These are phyloP conservation scores for Leptodermis oblonga DNA, from an alignment of 257 asterid species.

Conservation along the genomic window DNA sequence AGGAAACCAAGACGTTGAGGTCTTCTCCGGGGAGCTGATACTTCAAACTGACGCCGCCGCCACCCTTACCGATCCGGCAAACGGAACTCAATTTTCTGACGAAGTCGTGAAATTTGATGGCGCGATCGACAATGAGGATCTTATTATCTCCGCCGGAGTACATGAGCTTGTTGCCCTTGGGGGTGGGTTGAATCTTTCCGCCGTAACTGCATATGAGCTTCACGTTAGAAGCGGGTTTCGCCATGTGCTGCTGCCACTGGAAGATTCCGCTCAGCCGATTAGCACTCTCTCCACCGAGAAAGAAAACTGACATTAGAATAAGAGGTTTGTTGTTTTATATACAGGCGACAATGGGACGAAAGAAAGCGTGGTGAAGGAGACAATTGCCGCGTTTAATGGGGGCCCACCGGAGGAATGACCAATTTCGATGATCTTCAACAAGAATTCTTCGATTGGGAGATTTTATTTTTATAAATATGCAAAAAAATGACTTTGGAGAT, in stretches of 20 bases:
- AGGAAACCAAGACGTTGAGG: conserved; percentile 55
- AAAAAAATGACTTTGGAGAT: no score
- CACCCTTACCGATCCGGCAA: conserved; percentile 15
- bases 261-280: background rate
- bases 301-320: background rate
- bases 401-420: background rate
- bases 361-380: background rate
- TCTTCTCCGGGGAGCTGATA: conserved; percentile 78
- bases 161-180: conserved; percentile 47
- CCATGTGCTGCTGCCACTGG: background rate
- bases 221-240: conserved; percentile 24
- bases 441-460: no score
- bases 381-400: background rate
- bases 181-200: conserved; percentile 59
- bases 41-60: conserved; percentile 40
- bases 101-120: conserved; percentile 43
- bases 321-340: background rate
- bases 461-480: no score
- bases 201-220: conserved; percentile 76
- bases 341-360: background rate
- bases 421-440: background rate
- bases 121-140: conserved; percentile 64
- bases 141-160: conserved; percentile 82
- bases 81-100: conserved; percentile 38
- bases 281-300: background rate